These are phyloP conservation scores for Penicillium salamii DNA, from an alignment of 495 filamentous ascomycete genomes.

Conservation along the genomic window DNA sequence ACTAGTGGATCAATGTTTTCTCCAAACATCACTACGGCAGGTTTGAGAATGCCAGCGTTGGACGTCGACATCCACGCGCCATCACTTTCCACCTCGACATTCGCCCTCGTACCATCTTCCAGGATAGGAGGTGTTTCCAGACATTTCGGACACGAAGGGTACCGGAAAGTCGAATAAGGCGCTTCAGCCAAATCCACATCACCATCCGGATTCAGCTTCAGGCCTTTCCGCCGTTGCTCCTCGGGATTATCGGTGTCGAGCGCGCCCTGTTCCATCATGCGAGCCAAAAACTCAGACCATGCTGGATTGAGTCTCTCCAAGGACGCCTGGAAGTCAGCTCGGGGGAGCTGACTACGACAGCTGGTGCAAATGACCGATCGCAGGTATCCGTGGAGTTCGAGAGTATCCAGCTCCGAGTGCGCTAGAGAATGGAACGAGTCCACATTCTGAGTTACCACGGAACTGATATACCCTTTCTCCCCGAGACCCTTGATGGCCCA, in stretches of 20 bases:
- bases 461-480: conserved; percentile 65
- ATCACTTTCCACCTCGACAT: conserved; percentile 71
- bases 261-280: conserved; percentile 68
- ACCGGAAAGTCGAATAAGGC: conserved; percentile 84
- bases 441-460: conserved; percentile 92
- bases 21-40: conserved; percentile 92
- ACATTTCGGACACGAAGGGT: conserved; percentile 85
- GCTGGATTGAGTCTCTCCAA: conserved; percentile 77
- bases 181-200: conserved; percentile 90
- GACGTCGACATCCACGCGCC: conserved; percentile 73
- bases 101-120: conserved; percentile 52
- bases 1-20: conserved; percentile 70
- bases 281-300: conserved; percentile 75
- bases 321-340: conserved; percentile 71
- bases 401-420: conserved; percentile 70
- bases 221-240: conserved; percentile 62
- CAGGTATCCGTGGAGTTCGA: conserved; percentile 90
- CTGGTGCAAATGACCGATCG: conserved; percentile 77
- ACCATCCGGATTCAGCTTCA: conserved; percentile 89
- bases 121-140: conserved; percentile 60
- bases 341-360: conserved; percentile 63
- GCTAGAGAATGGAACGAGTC: conserved; percentile 84
- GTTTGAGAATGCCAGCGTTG: conserved; percentile 81
- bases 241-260: conserved; percentile 73
- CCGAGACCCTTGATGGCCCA: conserved; percentile 69